These are phyloP conservation scores for Alternaria sp. DNA, from an alignment of 2,329 filamentous ascomycete genomes.

Conservation along the genomic window DNA sequence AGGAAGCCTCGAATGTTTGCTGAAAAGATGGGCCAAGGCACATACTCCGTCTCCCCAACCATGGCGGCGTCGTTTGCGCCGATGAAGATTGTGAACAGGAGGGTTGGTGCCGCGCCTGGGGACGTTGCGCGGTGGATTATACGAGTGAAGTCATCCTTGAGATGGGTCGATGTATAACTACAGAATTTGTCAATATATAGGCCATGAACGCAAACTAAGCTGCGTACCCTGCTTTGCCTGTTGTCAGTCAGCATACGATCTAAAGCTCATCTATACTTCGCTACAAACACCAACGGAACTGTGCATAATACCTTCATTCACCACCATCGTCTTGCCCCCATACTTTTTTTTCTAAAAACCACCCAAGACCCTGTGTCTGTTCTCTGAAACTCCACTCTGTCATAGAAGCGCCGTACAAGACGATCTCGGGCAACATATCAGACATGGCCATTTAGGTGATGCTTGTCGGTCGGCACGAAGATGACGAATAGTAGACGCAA, in stretches of 20 bases:
- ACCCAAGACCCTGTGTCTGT: conserved; percentile 32
- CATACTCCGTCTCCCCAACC: conserved; percentile 30
- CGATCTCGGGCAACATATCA: conserved; percentile 26
- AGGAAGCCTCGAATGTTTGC: conserved; percentile 49
- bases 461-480: not conserved
- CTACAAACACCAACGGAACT: not conserved
- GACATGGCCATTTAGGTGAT: conserved; percentile 3
- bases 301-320: conserved; percentile 33
- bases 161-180: conserved; percentile 41
- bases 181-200: not conserved
- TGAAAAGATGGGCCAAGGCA: conserved; percentile 47
- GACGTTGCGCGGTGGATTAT: conserved; percentile 34
- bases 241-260: not conserved
- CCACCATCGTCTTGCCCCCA: conserved; percentile 25
- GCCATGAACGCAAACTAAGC: too few relatives aligned
- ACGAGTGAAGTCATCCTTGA: conserved; percentile 35
- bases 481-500: not conserved
- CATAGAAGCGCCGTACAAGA: conserved; percentile 39
- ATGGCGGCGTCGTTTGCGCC: conserved; percentile 54
- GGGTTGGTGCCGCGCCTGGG: conserved; percentile 33
- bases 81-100: conserved; percentile 53
- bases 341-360: conserved; percentile 27
- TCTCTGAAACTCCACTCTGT: conserved; percentile 35
- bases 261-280: not conserved
- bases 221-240: conserved; percentile 37